A percentile compares a stretch with the other conserved stretches of the same genome.
Conservation (phyloP, 768 basidiomycete genomes). For the Pisolithus orientalis region DNA sequence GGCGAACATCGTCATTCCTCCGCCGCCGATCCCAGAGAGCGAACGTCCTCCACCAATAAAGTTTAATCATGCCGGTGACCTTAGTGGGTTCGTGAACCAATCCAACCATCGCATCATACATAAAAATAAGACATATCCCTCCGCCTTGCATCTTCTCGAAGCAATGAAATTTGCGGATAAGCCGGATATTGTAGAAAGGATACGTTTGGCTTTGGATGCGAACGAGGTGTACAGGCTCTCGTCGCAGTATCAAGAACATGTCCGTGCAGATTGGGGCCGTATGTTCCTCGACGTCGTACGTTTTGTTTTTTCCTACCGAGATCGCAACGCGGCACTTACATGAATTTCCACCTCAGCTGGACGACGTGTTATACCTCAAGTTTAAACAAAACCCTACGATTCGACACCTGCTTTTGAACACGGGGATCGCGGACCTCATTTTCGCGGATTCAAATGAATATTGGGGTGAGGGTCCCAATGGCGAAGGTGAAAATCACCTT, state of each 20-base stretch:
- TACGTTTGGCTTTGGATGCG: conserved; percentile 40
- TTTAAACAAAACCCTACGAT: conserved; percentile 65
- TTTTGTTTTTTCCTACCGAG: background rate
- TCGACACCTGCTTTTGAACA: conserved; percentile 46
- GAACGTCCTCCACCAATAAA: conserved; percentile 22
- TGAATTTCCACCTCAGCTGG: conserved; percentile 41
- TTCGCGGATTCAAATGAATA: conserved; percentile 56
- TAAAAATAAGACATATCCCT: conserved; percentile 51
- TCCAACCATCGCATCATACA: conserved; percentile 60
- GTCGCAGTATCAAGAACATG: conserved; percentile 26
- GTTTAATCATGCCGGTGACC: conserved; percentile 38
- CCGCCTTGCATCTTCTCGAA: conserved; percentile 70
- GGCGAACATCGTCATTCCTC: conserved; percentile 19
- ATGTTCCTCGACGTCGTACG: conserved; percentile 47
- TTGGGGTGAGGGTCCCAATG: conserved; percentile 57
- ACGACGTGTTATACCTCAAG: conserved; percentile 60
- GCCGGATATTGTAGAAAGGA: conserved; percentile 50
- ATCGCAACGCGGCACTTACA: background rate
- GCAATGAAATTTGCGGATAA: conserved; percentile 59
- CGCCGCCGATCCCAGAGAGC: conserved; percentile 15
- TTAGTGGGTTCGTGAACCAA: conserved; percentile 54
- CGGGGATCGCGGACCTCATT: conserved; percentile 43
- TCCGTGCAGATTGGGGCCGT: conserved; percentile 52
- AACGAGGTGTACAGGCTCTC: conserved; percentile 34
- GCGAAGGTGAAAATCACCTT: conserved; percentile 54